Base-by-base conservation (phyloP, 2,329 filamentous ascomycete species). In the Fusarium penzigii region DNA sequence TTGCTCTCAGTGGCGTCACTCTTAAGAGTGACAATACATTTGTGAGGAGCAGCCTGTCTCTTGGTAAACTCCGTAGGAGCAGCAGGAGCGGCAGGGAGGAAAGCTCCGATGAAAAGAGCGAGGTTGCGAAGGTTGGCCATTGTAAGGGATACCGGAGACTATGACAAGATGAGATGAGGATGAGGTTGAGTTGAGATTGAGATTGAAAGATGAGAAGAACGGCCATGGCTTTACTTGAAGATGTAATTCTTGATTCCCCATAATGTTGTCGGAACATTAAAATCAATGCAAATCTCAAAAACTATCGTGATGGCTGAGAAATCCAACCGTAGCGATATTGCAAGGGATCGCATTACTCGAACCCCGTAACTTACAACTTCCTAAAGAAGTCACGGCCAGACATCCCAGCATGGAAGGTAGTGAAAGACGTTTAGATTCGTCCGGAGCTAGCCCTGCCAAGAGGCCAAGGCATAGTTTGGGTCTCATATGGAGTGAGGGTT, bases 11-110 rank as follows among this genome's bases (percentile, higher is more conserved):
- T 69, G 55, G 74, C 74, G 50, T 75, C 76, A 46, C 71, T 71
- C 68, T 85, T 81, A 70, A 85, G 84, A 46, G 85, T 82, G 40
- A 86, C 76, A 59, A 86, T 85, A 69, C 83, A 87, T 52, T 64
- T 68, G 54, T 59, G 53, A n/a, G 60, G 56, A 2, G 46, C 39
- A 38, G 48, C 51, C 39, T 56, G 38, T 17, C 50, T 46, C 42
- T 58, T 58, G 14, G 48, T 29, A 34, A 42, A 39, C 14, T 55
- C 45, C 17, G 65, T 50, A 13, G 66, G 66, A 20, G 66, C 66
- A n/a, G 66, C 66, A 34, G 67, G 61, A 44, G 59, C 65, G 17
- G 62, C 67, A 3, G 68, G 68, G 53, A 70, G 67, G 54, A 70
- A 57, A 44, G 68, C 68, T 61, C 66, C 68, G 13, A 70, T 46